These are phyloP conservation scores for Wickerhamomyces ciferrii DNA, from an alignment of 805 yeast genomes.

Conservation along the genomic window DNA sequence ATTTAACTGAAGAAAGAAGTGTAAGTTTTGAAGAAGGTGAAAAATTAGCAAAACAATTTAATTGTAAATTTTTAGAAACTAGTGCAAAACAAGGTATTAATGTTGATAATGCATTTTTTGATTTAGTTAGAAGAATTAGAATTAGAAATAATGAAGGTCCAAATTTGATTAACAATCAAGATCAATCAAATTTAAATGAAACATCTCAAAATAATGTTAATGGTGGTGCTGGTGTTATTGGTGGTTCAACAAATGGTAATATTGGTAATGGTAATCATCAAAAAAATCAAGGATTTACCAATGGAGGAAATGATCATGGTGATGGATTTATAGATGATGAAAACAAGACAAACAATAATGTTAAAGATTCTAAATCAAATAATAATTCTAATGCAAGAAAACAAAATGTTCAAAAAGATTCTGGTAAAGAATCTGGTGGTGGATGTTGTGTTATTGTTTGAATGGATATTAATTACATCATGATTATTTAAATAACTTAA, in stretches of 20 bases:
- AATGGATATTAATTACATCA: background rate
- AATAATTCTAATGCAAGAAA: constrained; percentile 1
- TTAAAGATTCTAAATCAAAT: background rate
- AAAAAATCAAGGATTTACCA: background rate
- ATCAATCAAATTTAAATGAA: background rate
- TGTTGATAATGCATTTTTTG: constrained; percentile 80
- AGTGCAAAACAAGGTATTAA: constrained; percentile 88
- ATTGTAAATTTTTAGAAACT: constrained; percentile 81
- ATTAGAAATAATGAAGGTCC: constrained; percentile 9
- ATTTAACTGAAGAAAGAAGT: constrained; percentile 70
- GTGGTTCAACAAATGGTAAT: background rate
- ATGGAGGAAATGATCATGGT: background rate
- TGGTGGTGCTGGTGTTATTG: background rate
- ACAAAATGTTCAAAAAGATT: background rate
- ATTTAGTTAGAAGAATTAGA: constrained; percentile 54
- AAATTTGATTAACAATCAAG: constrained; percentile 3
- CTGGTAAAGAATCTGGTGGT: constrained; percentile 19
- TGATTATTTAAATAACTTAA: no score
- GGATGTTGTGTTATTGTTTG: constrained; percentile 30
- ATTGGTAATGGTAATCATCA: background rate
- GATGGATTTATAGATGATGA: background rate
- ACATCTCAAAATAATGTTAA: no score
- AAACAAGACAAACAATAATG: background rate
- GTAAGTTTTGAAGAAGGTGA: constrained; percentile 64
- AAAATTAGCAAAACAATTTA: constrained; percentile 56